These are phyloP conservation scores for Neophaeococcomyces aloes DNA, from an alignment of 2,329 filamentous ascomycete genomes.

Conservation along the genomic window DNA sequence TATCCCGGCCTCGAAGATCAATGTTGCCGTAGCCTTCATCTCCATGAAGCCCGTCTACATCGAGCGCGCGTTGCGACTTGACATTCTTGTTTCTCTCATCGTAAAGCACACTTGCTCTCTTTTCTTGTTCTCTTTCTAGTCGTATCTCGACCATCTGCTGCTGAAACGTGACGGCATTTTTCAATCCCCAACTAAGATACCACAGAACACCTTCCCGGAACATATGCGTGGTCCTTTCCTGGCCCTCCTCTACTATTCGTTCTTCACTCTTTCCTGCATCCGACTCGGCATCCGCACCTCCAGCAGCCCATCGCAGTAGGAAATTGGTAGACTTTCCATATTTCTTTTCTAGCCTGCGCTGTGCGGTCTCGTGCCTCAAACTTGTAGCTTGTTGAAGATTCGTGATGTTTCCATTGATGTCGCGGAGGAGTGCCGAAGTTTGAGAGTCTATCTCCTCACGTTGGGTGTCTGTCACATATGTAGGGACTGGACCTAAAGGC, in stretches of 20 bases:
- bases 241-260: constrained; percentile 62
- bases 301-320: constrained; percentile 58
- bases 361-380: constrained; percentile 65
- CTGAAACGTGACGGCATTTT: constrained; percentile 67
- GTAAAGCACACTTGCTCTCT: constrained; percentile 73
- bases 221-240: constrained; percentile 52
- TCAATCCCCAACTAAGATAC: constrained; percentile 65
- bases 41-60: constrained; percentile 24
- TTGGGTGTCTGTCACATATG: constrained; percentile 65
- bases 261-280: constrained; percentile 49
- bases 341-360: constrained; percentile 61
- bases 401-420: constrained; percentile 71
- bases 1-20: constrained; percentile 19
- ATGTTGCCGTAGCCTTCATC: constrained; percentile 14
- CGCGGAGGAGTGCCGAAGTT: constrained; percentile 72
- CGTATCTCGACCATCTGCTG: constrained; percentile 88
- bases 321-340: constrained; percentile 46
- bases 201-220: constrained; percentile 77
- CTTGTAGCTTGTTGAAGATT: constrained; percentile 72
- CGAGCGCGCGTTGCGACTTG: constrained; percentile 12
- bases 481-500: constrained; percentile 24
- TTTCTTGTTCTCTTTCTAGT: constrained; percentile 74
- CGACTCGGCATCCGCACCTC: constrained; percentile 30
- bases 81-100: constrained; percentile 42
- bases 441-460: constrained; percentile 79